Evolutionary conservation across 768 basidiomycete species (phyloP), one percentile per base, ranked within the genome.

Genomic region (Russula compacta): DNA sequence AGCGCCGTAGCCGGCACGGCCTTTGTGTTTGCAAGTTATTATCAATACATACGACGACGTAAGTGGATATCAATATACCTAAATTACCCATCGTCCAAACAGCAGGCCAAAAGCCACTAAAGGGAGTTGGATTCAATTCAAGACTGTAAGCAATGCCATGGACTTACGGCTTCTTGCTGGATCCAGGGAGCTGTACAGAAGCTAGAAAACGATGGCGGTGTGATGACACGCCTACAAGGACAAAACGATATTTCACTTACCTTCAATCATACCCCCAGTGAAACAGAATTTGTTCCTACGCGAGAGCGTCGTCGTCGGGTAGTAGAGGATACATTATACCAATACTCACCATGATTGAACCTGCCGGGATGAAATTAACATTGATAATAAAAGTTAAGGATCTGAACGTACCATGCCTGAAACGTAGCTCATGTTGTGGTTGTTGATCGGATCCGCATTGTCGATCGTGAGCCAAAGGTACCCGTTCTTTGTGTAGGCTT

Each of bases 1-100:
- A 38, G 90, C 92, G 67, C 93, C 93, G 71, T 86, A 95, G 21
- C 93, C 92, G 29, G 90, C 92, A 48, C 93, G 81, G 50, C 93
- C 87, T 77, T 64, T 43, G 33, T 6, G 35, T 39, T 39, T 8
- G n/a, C 6, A 1, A 19, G 19, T 8, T 5, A 24, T 8, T 17
- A 21, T 58, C 43, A 54, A 46, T 8, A 21, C 15, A 33, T 38
- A 11, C n/a, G 14, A 50, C 4, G 40, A 64, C 44, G 49, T 61
- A 47, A 38, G 62, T 15, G 33, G 15, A 6, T 19, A 42, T 53
- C n/a, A 40, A 58, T 73, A 53, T 63, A 79, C 81, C 87, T 39
- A 97, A 74, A 69, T 95, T 83, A n/a, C 81, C 81, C 79, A 83
- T 80, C 6, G 79, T 77, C 81, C 80, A 81, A 40, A 81, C 67